Evolutionary conservation across 2,329 filamentous ascomycete genomes (phyloP), one percentile per base, ranked within the genome.

Genomic region (Juglanconis juglandina): DNA sequence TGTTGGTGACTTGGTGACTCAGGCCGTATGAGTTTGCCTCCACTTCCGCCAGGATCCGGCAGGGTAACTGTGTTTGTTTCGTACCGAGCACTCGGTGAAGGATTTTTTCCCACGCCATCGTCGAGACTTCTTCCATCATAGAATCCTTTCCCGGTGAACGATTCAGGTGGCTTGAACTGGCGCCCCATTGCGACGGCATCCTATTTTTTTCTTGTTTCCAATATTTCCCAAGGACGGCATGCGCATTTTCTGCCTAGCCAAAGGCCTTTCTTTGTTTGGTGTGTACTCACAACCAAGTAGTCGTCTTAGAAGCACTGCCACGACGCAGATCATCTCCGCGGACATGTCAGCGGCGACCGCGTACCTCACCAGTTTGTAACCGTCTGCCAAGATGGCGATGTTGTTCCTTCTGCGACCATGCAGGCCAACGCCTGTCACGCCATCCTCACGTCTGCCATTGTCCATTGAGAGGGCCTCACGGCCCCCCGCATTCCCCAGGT

Each of bases 401-500:
- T 4, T 10, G 7, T 17, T 17, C 24, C 13, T 32, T 11, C 17
- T 32, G 32, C 1, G 37, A 4, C 32, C 35, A 57, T 9, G 55
- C 50, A 24, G 13, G n/a, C 9, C 53, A 14, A 1, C 11, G 34
- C 30, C 11, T 17, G 14, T 47, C 39, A 46, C 53, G 33, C 53
- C 35, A 24, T 52, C 5, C 14, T 24, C 5, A 11, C 9, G 47
- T 39, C 7, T 58, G 44, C 34, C 5, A 34, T 58, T 30, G 49
- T 44, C 50, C 56, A 58, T 46, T 48, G 41, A 53, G n/a, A 46
- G 41, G 33, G 14, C 3, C 49, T 30, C n/a, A 39, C 32, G n/a
- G 7, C 48, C 47, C 56, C 56, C 34, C 41, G 32, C 37, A 46
- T 53, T 53, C 50, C 53, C 53, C 53, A 49, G 53, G 33, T 49